Percentiles rank a stretch among this genome's conserved stretches.
Conservation (phyloP, 2,329 filamentous ascomycete genomes). For the Xenosphaeropsis pyriputrescens region DNA sequence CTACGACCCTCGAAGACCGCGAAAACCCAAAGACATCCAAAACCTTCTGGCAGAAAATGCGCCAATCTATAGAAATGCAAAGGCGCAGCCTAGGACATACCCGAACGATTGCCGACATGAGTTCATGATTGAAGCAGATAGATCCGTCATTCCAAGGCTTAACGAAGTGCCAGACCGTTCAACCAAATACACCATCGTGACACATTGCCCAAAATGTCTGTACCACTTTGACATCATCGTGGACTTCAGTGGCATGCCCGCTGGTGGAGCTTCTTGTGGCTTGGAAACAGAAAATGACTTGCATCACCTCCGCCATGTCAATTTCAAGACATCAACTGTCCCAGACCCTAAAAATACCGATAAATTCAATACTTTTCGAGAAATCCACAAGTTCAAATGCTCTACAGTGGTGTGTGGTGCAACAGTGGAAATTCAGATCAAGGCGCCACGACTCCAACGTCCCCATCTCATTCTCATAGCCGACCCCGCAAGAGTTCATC, state of each 20-base stretch:
- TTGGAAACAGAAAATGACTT: conserved; percentile 34
- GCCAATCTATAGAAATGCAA: conserved; percentile 26
- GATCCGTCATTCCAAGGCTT: conserved; percentile 28
- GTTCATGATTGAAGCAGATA: conserved; percentile 38
- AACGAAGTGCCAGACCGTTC: conserved; percentile 21
- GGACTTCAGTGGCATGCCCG: conserved; percentile 28
- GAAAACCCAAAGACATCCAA: conserved; percentile 27
- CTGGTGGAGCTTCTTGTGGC: conserved; percentile 12
- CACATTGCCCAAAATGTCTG: conserved; percentile 46
- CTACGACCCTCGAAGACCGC: conserved; percentile 23
- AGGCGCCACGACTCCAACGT: conserved; percentile 32
- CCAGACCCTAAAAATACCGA: not conserved
- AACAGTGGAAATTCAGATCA: conserved; percentile 33
- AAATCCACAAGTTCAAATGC: conserved; percentile 39
- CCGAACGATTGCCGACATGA: conserved; percentile 38
- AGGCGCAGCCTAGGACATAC: conserved; percentile 14
- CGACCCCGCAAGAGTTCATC: conserved; percentile 32
- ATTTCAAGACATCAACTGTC: conserved; percentile 18
- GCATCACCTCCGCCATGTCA: conserved; percentile 38
- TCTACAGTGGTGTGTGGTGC: conserved; percentile 40
- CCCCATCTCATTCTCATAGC: conserved; percentile 34
- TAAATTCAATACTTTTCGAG: conserved; percentile 15
- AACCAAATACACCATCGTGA: conserved; percentile 38
- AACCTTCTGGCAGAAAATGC: conserved; percentile 40
- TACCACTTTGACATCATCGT: conserved; percentile 44